Evolutionary conservation across 371 early-diverging fungal genomes (phyloP).

Genomic region (Polyrhizophydium stewartii): DNA sequence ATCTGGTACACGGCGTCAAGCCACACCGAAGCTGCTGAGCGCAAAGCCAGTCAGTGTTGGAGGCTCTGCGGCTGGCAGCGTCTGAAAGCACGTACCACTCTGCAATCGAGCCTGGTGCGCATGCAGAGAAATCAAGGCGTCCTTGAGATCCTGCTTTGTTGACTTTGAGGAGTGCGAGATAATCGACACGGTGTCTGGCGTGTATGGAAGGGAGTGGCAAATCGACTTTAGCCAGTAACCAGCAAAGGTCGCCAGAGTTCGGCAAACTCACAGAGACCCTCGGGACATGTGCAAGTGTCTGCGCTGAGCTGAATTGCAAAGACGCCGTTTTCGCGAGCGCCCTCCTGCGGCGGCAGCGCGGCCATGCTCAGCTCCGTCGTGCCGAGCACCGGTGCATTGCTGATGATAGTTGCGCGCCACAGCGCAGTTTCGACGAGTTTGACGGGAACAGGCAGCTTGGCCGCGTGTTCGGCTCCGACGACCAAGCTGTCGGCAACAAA

Average conservation of each 20-base stretch:
- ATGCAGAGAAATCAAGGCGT: too few species aligned
- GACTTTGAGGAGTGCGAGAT: too few species aligned
- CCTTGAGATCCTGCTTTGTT: too few species aligned
- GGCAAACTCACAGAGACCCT: slow-evolving; percentile 50
- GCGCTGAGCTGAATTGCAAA: slow-evolving; percentile 52
- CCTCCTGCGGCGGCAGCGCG: slow-evolving; percentile 55
- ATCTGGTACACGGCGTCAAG: too few species aligned
- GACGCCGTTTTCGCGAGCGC: slow-evolving; percentile 43
- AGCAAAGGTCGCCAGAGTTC: slow-evolving; percentile 20
- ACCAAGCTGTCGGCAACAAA: background rate
- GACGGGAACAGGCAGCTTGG: slow-evolving; percentile 41
- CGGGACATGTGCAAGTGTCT: slow-evolving; percentile 62
- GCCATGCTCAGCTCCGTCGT: slow-evolving; percentile 44
- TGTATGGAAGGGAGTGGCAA: too few species aligned
- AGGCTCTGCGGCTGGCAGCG: too few species aligned
- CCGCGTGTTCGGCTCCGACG: slow-evolving; percentile 30
- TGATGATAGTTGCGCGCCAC: slow-evolving; percentile 49
- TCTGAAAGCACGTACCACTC: too few species aligned
- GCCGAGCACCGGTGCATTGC: slow-evolving; percentile 38
- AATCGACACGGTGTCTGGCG: too few species aligned
- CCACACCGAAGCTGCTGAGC: too few species aligned
- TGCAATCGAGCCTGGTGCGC: too few species aligned
- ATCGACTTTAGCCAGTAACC: too few species aligned
- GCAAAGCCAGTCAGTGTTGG: too few species aligned
- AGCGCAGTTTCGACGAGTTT: slow-evolving; percentile 30